phyloP scores from a whole-genome alignment of 176 grass and related monocot genomes.

The Aegilops sharonensis region DNA sequence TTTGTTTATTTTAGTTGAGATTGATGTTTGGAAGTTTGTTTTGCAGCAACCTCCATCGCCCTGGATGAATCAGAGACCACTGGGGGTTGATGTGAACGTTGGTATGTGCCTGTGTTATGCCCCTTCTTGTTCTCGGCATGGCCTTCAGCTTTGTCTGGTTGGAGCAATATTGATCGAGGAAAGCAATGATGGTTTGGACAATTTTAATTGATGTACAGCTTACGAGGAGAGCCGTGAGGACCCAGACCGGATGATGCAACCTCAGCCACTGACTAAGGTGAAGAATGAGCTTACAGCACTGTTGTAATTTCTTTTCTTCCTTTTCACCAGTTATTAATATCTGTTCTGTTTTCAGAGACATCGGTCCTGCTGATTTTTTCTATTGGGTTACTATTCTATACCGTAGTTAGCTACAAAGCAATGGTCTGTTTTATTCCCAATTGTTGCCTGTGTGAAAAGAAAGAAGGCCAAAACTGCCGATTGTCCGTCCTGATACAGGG shows the following conservation, averaged over 20 bases:
- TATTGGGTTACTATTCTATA: not conserved
- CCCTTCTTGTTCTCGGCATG: not conserved
- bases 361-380: not conserved
- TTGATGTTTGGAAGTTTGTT: slow-evolving; percentile 14
- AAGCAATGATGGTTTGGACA: slow-evolving; percentile 16
- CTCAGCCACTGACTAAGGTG: slow-evolving; percentile 79
- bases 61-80: slow-evolving; percentile 72
- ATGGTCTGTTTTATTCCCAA: no score
- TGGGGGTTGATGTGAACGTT: slow-evolving; percentile 92
- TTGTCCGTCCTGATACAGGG: no score
- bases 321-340: not conserved
- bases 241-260: slow-evolving; percentile 51
- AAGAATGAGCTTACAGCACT: not conserved
- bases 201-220: slow-evolving; percentile 41
- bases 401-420: not conserved
- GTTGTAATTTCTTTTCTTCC: not conserved
- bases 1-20: not conserved
- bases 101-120: slow-evolving; percentile 49
- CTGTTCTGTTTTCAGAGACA: not conserved
- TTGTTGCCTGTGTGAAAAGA: no score
- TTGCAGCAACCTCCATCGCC: slow-evolving; percentile 75
- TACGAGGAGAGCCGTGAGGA: slow-evolving; percentile 86
- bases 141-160: not conserved
- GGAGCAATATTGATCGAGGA: not conserved
- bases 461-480: no score